Evolutionary conservation across 2,329 filamentous ascomycete genomes (phyloP), one percentile per base, ranked within the genome.

Genomic region (Trichoderma polysporum): DNA sequence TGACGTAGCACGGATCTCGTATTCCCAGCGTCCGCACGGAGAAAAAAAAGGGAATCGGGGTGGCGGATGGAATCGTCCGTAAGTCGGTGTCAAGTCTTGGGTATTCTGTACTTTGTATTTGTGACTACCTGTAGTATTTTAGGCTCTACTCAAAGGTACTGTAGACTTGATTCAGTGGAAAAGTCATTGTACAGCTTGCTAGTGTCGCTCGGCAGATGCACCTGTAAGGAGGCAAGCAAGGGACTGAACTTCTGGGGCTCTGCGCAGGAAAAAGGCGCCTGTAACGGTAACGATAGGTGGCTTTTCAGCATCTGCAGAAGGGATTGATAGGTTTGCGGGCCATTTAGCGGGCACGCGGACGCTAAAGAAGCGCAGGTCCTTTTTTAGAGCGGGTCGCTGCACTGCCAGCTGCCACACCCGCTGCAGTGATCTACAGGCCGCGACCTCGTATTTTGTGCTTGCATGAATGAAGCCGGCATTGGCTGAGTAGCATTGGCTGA

Each of bases 1-100:
- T 72, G 71, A 70, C 68, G 71, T 72, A 68, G 69, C 66, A 73
- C 69, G 39, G 45, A 58, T 60, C 68, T 73, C 71, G 71, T 71
- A 71, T 71, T 69, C 64, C 53, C 67, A 45, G 37, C 41, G 39
- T 29, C 58, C 13, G 50, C 39, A 54, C 25, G 33, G 22, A 59
- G 22, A 45, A 45, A 56, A 56, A 33, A 47, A 33, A 33, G 27
- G 33, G 39, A 41, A 50, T 49, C 53, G 41, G 52, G 31, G 45
- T 45, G 63, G 52, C 41, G 63, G 41, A 45, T 52, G 31, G 41
- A 35, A 62, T 45, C 49, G 37, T 61, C 22, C 41, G 52, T 31
- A 50, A 64, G 54, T 65, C 59, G 59, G 66, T 52, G 63, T 50
- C 61, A 41, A n/a, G 50, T 4, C n/a, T n/a, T 7, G 22, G 39